phyloP scores from a whole-genome alignment of 495 filamentous ascomycete genomes.

The Venustampulla echinocandica region DNA sequence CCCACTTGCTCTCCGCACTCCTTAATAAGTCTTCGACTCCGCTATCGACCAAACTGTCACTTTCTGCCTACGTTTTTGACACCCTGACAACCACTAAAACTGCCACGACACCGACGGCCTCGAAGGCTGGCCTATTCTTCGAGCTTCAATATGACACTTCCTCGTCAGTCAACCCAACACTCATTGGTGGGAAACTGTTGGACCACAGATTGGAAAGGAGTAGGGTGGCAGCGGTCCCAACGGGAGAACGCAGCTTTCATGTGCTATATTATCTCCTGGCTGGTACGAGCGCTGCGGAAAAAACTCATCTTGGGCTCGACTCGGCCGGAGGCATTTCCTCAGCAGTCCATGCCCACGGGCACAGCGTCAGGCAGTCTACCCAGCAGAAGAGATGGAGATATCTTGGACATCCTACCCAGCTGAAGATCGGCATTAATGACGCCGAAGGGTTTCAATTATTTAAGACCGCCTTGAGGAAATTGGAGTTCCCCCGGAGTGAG shows the following conservation, averaged over 20 bases:
- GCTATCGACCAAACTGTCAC: constrained; percentile 82
- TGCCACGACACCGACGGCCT: constrained; percentile 85
- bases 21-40: constrained; percentile 85
- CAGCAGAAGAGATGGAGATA: constrained; percentile 84
- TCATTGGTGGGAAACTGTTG: constrained; percentile 89
- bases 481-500: constrained; percentile 86
- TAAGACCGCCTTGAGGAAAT: constrained; percentile 86
- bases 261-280: constrained; percentile 90
- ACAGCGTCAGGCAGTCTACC: constrained; percentile 28
- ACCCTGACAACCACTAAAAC: constrained; percentile 97
- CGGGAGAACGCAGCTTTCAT: constrained; percentile 94
- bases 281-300: constrained; percentile 85
- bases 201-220: constrained; percentile 89
- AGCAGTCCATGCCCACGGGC: constrained; percentile 27
- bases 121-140: constrained; percentile 88
- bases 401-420: constrained; percentile 88
- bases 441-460: constrained; percentile 93
- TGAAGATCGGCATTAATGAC: constrained; percentile 96
- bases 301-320: constrained; percentile 80
- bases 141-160: constrained; percentile 93
- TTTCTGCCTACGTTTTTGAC: constrained; percentile 91
- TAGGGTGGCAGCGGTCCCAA: constrained; percentile 81
- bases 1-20: constrained; percentile 75
- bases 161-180: constrained; percentile 64
- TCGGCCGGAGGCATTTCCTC: constrained; percentile 28